These are phyloP conservation scores for Talaromyces stipitatus DNA, from an alignment of 495 filamentous ascomycete genomes.

Conservation along the genomic window DNA sequence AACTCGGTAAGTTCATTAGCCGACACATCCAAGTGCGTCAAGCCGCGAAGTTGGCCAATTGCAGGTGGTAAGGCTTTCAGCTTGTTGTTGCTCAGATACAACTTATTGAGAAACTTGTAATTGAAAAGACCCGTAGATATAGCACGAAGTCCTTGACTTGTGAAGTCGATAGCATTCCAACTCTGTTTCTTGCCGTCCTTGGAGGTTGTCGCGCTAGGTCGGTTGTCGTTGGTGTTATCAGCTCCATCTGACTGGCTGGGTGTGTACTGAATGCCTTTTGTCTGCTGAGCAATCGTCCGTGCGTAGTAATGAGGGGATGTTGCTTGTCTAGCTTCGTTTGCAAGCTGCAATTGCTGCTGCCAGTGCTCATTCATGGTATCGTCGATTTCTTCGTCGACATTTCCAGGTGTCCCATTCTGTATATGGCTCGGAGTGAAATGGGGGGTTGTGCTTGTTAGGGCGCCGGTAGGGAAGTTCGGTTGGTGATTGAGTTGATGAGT, in stretches of 20 bases:
- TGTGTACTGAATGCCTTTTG: constrained; percentile 51
- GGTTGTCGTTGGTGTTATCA: constrained; percentile 52
- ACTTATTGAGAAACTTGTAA: constrained; percentile 78
- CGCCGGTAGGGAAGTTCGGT: constrained; percentile 69
- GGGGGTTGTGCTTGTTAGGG: constrained; percentile 64
- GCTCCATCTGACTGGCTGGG: constrained; percentile 51
- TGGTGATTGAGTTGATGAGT: constrained; percentile 64
- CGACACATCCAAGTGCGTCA: constrained; percentile 79
- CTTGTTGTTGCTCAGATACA: constrained; percentile 89
- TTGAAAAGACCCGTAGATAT: constrained; percentile 71
- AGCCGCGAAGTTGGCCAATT: constrained; percentile 70
- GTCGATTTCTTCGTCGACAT: constrained; percentile 46
- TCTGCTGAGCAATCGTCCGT: constrained; percentile 46
- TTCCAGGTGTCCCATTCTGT: constrained; percentile 64
- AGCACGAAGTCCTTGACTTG: constrained; percentile 82
- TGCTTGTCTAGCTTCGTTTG: constrained; percentile 60
- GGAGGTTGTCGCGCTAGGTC: constrained; percentile 49
- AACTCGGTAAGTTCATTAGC: constrained; percentile 77
- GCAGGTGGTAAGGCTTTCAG: constrained; percentile 64
- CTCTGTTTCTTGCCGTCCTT: constrained; percentile 63
- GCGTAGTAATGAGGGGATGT: constrained; percentile 61
- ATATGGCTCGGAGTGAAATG: constrained; percentile 64
- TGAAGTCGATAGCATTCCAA: constrained; percentile 88
- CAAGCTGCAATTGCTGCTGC: constrained; percentile 76
- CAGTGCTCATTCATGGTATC: constrained; percentile 74